A percentile compares a stretch with the other conserved stretches of the same genome.
Conservation (phyloP, 2,329 filamentous ascomycete genomes). For the Penicillium sp. region DNA sequence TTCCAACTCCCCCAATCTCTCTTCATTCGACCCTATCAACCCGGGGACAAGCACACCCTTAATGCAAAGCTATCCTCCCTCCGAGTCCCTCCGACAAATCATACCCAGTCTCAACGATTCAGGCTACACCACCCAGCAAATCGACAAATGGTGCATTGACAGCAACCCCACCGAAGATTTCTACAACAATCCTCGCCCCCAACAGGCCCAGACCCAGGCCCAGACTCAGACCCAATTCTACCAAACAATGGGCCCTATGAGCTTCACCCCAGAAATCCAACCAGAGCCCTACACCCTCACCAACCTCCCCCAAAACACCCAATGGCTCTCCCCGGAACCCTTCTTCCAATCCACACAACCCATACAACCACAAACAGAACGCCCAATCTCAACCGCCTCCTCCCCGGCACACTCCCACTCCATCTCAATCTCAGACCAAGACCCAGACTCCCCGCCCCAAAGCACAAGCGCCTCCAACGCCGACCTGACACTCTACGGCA, state of each 20-base stretch:
- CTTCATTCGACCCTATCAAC: slow-evolving; percentile 6
- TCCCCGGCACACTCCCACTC: slow-evolving; percentile 18
- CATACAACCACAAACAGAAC: not conserved
- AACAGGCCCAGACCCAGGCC: too few relatives aligned
- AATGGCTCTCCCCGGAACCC: slow-evolving; percentile 15
- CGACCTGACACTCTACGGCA: slow-evolving; percentile 35
- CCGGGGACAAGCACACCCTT: slow-evolving; percentile 12
- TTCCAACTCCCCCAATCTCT: slow-evolving; percentile 5
- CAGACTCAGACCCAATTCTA: not conserved
- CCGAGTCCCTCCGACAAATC: not conserved
- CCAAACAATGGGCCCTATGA: slow-evolving; percentile 9
- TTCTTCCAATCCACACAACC: slow-evolving; percentile 14
- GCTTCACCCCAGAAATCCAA: slow-evolving; percentile 7
- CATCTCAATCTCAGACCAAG: too few relatives aligned
- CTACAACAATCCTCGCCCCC: slow-evolving; percentile 1
- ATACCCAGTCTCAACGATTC: not conserved
- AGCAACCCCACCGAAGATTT: slow-evolving; percentile 10
- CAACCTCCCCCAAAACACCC: slow-evolving; percentile 8
- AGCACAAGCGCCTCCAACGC: slow-evolving; percentile 13
- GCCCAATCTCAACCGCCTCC: slow-evolving; percentile 8
- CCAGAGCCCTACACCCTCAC: slow-evolving; percentile 8
- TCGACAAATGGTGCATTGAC: slow-evolving; percentile 23
- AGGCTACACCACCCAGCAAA: slow-evolving; percentile 19
- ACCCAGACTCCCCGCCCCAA: slow-evolving; percentile 7
- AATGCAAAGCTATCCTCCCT: slow-evolving; percentile 17